phyloP scores from a whole-genome alignment of 192 early-diverging fungal species.

The Dimargaris cristalligena region DNA sequence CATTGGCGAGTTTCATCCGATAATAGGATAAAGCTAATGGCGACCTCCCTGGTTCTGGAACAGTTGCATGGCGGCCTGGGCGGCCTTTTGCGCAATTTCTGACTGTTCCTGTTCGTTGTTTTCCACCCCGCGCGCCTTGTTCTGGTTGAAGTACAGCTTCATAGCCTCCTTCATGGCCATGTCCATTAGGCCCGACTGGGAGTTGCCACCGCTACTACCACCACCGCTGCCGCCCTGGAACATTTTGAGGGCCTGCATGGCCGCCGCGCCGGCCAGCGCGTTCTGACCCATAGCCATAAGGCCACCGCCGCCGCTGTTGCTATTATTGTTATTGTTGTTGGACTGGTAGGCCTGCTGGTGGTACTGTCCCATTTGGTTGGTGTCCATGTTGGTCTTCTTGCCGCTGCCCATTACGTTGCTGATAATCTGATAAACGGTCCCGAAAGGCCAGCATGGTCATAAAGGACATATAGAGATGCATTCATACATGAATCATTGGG shows the following conservation, averaged over 20 bases:
- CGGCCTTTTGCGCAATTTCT: neutral
- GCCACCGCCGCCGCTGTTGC: neutral
- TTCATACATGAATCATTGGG: neutral
- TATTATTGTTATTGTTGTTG: no score
- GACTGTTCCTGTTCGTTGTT: neutral
- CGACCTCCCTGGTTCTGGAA: no score
- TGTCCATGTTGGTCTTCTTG: neutral
- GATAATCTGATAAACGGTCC: neutral
- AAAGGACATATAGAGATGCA: neutral
- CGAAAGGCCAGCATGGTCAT: neutral
- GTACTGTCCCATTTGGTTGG: neutral
- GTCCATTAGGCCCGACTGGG: neutral
- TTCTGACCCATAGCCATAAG: slow-evolving; percentile 2
- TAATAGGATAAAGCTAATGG: no score
- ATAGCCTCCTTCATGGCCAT: neutral
- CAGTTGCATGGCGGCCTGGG: neutral
- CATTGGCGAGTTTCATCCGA: no score
- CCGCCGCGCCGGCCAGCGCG: neutral
- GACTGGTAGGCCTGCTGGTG: slow-evolving; percentile 4
- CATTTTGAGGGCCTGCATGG: slow-evolving; percentile 1
- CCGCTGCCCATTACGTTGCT: neutral
- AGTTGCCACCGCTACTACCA: neutral
- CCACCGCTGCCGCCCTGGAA: neutral
- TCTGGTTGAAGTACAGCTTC: neutral
- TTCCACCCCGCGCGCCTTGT: neutral